Evolutionary conservation across 2,329 filamentous ascomycete genomes (phyloP).

Genomic region (Aspergillus nomiae): DNA sequence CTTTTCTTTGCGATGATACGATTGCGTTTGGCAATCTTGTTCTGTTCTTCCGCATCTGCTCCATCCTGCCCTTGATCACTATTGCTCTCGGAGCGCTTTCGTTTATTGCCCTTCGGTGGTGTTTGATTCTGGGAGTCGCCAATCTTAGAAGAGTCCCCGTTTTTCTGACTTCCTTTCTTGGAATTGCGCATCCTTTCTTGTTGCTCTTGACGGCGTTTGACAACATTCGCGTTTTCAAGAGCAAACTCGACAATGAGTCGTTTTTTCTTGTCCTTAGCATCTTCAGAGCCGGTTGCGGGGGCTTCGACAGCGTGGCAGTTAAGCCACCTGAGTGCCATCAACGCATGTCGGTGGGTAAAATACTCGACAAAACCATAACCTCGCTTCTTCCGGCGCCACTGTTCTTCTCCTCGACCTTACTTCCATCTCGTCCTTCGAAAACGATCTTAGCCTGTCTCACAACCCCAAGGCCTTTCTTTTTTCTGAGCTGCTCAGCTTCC

Average conservation of each 20-base stretch:
- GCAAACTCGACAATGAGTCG: slow-evolving; percentile 94
- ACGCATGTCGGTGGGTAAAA: slow-evolving; percentile 84
- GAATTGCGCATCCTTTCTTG: slow-evolving; percentile 30
- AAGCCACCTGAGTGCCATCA: slow-evolving; percentile 93
- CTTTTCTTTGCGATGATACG: slow-evolving; percentile 85
- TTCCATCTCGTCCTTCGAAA: slow-evolving; percentile 83
- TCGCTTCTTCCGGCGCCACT: slow-evolving; percentile 77
- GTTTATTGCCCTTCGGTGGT: slow-evolving; percentile 29
- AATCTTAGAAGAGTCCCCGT: slow-evolving; percentile 14
- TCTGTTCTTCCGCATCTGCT: slow-evolving; percentile 44
- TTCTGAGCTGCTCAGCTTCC: slow-evolving; percentile 77
- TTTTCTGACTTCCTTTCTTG: slow-evolving; percentile 17
- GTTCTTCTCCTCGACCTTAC: slow-evolving; percentile 75
- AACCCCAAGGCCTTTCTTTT: slow-evolving; percentile 79
- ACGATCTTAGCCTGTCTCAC: slow-evolving; percentile 94
- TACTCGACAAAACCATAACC: slow-evolving; percentile 99
- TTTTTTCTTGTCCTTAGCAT: slow-evolving; percentile 72
- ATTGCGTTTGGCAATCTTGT: slow-evolving; percentile 64
- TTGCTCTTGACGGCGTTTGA: slow-evolving; percentile 66
- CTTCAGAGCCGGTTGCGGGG: slow-evolving; percentile 33
- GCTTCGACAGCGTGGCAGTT: slow-evolving; percentile 70
- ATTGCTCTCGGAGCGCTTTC: slow-evolving; percentile 33
- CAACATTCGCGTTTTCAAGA: slow-evolving; percentile 95
- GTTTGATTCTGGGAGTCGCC: slow-evolving; percentile 15
- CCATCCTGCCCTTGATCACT: slow-evolving; percentile 23